A percentile compares a stretch with the other conserved stretches of the same genome.
These are phyloP conservation scores for Gossypium schwendimanii DNA, from an alignment of 441 rosid species.

Conservation along the genomic window DNA sequence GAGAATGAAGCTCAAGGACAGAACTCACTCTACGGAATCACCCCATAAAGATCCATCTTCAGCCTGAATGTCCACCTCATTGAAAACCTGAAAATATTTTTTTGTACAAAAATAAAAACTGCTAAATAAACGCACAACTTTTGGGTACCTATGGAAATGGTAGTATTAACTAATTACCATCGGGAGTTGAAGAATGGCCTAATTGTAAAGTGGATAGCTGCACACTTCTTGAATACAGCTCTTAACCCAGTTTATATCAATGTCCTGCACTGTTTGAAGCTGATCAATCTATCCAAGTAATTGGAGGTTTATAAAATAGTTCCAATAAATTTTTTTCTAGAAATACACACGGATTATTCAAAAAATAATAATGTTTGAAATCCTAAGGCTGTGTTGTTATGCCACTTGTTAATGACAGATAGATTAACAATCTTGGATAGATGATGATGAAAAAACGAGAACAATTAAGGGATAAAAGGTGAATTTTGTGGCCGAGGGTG, in stretches of 20 bases:
- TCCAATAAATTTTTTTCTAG: too few relatives aligned
- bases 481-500: too few relatives aligned
- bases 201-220: conserved; percentile 19
- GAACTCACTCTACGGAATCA: conserved; percentile 15
- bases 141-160: not conserved
- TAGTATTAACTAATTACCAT: conserved; percentile 1
- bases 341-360: too few relatives aligned
- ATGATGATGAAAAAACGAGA: too few relatives aligned
- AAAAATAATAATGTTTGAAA: too few relatives aligned
- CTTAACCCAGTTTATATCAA: conserved; percentile 26
- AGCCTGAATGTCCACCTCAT: conserved; percentile 19
- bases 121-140: not conserved
- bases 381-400: too few relatives aligned
- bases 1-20: too few relatives aligned
- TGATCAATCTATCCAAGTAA: too few relatives aligned
- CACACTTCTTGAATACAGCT: conserved; percentile 42
- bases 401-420: too few relatives aligned
- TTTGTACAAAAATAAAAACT: not conserved
- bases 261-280: conserved; percentile 7
- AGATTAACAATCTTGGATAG: too few relatives aligned
- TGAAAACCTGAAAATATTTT: not conserved
- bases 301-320: too few relatives aligned
- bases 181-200: conserved; percentile 17
- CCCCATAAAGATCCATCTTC: conserved; percentile 39
- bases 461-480: too few relatives aligned